These are phyloP conservation scores for Colletotrichum spinosum DNA, from an alignment of 2,329 filamentous ascomycete species.

Conservation along the genomic window DNA sequence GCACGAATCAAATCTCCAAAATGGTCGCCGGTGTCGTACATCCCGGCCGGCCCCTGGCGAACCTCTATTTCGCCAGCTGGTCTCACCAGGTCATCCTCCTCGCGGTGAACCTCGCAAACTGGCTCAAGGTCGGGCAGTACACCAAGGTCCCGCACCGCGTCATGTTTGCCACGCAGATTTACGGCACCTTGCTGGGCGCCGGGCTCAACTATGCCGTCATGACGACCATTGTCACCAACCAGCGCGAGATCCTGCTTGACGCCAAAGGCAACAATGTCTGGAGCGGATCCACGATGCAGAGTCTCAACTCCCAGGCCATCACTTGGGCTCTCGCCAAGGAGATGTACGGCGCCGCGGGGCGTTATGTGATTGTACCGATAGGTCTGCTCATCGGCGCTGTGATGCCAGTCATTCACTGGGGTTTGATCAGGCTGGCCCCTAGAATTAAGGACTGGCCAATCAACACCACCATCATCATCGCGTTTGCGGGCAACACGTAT, in stretches of 20 bases:
- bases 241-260: conserved; percentile 53
- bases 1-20: conserved; percentile 45
- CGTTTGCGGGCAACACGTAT: conserved; percentile 53
- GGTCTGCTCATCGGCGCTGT: conserved; percentile 55
- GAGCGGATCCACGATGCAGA: conserved; percentile 60
- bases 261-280: conserved; percentile 57
- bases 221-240: conserved; percentile 55
- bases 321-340: conserved; percentile 51
- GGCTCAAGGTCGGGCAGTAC: conserved; percentile 53
- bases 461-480: conserved; percentile 55
- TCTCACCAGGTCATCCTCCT: conserved; percentile 48
- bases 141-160: conserved; percentile 52
- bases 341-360: conserved; percentile 53
- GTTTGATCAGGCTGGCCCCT: conserved; percentile 43
- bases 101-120: conserved; percentile 44
- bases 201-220: conserved; percentile 60
- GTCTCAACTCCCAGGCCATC: conserved; percentile 52
- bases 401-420: conserved; percentile 50
- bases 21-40: conserved; percentile 61
- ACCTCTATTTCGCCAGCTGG: conserved; percentile 56
- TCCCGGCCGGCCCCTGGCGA: conserved; percentile 52
- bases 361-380: conserved; percentile 52
- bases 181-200: conserved; percentile 54
- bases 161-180: conserved; percentile 54
- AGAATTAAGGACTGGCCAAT: conserved; percentile 44